Conservation (phyloP, 371 early-diverging fungal species). For the Massospora cicadina region DNA sequence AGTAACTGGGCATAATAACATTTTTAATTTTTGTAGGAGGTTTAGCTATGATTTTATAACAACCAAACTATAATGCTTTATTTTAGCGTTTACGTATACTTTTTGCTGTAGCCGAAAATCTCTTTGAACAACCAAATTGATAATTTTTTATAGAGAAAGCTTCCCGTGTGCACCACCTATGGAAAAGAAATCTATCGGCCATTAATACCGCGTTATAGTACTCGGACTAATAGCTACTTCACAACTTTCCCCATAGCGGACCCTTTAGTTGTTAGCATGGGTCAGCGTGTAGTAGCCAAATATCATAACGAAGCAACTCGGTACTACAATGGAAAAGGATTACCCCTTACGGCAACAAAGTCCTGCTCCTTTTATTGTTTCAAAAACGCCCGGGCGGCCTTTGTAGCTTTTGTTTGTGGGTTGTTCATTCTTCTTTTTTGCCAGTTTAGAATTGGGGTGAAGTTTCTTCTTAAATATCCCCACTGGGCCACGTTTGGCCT, state of each 20-base stretch:
- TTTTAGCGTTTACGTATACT: no score
- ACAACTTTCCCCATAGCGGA: constrained; percentile 1
- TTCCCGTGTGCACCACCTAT: not conserved
- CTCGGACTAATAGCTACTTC: not conserved
- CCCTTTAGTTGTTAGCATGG: not conserved
- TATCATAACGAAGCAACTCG: not conserved
- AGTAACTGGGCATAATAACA: no score
- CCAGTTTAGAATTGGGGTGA: not conserved
- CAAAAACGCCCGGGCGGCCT: not conserved
- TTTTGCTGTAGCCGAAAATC: no score
- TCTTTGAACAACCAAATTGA: no score
- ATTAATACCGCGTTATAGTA: not conserved
- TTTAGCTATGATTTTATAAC: no score
- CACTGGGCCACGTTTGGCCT: not conserved
- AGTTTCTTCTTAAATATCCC: not conserved
- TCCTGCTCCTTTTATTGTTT: not conserved
- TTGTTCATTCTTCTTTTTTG: not conserved
- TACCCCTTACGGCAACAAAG: not conserved
- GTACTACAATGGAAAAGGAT: not conserved
- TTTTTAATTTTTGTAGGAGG: no score
- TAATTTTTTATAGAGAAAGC: not conserved
- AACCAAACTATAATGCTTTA: no score
- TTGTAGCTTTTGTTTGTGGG: not conserved
- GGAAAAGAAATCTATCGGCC: not conserved
- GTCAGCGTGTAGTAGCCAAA: not conserved